phyloP scores from a whole-genome alignment of 2,329 filamentous ascomycete species.

The Aspergillus novoparasiticus region DNA sequence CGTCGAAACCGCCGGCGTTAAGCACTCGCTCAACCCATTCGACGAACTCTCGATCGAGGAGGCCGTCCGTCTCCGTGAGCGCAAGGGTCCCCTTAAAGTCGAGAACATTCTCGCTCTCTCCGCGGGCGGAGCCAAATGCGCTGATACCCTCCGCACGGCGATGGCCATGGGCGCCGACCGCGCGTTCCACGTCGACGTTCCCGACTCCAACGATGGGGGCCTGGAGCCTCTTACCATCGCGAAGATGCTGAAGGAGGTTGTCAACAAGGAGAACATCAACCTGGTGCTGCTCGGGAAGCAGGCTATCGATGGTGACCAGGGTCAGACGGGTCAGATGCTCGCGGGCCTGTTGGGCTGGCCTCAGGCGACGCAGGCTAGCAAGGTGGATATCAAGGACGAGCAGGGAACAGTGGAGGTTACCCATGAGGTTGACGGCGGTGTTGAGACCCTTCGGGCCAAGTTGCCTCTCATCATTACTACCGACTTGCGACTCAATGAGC shows the following conservation, averaged over 20 bases:
- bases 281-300: conserved; percentile 95
- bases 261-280: conserved; percentile 83
- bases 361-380: conserved; percentile 90
- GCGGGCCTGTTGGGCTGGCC: conserved; percentile 89
- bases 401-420: conserved; percentile 74
- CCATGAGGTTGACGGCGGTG: conserved; percentile 92
- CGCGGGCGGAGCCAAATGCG: conserved; percentile 83
- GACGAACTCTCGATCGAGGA: conserved; percentile 98
- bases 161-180: conserved; percentile 99
- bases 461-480: conserved; percentile 94
- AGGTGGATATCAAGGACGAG: conserved; percentile 72
- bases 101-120: conserved; percentile 90
- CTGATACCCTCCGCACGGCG: conserved; percentile 87
- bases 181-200: conserved; percentile 80
- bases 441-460: conserved; percentile 82
- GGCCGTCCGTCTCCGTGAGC: conserved; percentile 90
- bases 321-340: conserved; percentile 97
- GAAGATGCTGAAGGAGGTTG: conserved; percentile 80
- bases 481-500: conserved; percentile 91
- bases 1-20: conserved; percentile 89
- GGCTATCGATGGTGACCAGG: conserved; percentile 94
- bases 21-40: conserved; percentile 99
- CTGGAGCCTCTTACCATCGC: conserved; percentile 90
- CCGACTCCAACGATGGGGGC: conserved; percentile 65
- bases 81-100: conserved; percentile 73